A percentile compares a stretch with the other conserved stretches of the same genome.
Evolutionary conservation across 805 yeast genomes (phyloP).

Genomic region (Ogataea pilisensis): DNA sequence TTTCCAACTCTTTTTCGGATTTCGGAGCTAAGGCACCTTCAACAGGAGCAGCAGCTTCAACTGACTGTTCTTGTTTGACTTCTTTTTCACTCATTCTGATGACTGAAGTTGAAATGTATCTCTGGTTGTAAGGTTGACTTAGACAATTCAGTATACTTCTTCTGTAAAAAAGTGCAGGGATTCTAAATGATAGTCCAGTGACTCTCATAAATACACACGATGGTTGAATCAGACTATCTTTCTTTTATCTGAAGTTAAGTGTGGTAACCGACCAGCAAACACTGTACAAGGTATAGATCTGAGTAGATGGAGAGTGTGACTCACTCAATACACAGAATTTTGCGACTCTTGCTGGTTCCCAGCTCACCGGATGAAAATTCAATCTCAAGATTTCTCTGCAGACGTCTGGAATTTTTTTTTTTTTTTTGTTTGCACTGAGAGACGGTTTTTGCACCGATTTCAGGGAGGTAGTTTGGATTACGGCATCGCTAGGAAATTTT

Average conservation of each 20-base stretch:
- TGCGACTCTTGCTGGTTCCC: background rate
- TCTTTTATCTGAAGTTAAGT: no score
- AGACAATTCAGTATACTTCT: background rate
- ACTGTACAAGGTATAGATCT: no score
- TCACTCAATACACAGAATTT: background rate
- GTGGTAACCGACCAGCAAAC: no score
- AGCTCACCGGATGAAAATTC: background rate
- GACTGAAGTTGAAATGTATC: constrained; percentile 9
- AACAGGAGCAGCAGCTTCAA: constrained; percentile 14
- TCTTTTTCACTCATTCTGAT: constrained; percentile 27
- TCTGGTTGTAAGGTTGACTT: constrained; percentile 4
- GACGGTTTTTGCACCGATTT: no score
- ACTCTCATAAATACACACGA: constrained; percentile 22
- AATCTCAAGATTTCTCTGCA: no score
- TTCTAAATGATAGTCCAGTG: constrained; percentile 12
- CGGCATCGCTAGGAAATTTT: no score
- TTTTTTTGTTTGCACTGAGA: no score
- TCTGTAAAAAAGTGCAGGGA: constrained; percentile 2
- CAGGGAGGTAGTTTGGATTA: no score
- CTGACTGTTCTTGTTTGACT: constrained; percentile 13
- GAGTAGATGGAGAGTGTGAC: background rate
- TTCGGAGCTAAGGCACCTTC: constrained; percentile 49
- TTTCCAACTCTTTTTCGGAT: constrained; percentile 73
- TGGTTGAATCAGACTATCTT: no score
- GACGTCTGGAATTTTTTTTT: no score